Evolutionary conservation across 225 moss, liverwort and hornwort genomes (phyloP), one percentile per base, ranked within the genome.

Genomic region (Anthoceros angustus): DNA sequence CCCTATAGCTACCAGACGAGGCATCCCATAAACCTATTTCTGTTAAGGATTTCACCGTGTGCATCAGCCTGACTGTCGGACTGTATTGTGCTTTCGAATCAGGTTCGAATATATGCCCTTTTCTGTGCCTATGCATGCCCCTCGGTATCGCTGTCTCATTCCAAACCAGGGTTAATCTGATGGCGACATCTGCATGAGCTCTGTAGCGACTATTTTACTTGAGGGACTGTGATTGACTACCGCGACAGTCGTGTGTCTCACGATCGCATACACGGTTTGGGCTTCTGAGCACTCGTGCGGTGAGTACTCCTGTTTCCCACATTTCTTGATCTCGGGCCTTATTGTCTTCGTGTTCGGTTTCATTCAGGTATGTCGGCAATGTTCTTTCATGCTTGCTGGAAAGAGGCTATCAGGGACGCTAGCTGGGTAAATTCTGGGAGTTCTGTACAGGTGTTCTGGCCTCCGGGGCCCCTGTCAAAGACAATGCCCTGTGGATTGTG

Each of bases 301-400:
- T 8, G 94, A 94, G 72, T 94, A 90, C 72, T 83, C 70, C 73
- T 94, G 87, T 72, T 64, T 94, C 69, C 87, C 90, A 43, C 90
- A 90, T 41, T 75, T 89, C 62, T 66, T 94, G 62, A 87, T 94
- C 42, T 73, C 79, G 25, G 83, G 90, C 62, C 69, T 94, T 4
- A 71, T 86, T 41, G 64, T 86, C 41, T 69, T 94, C 32, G 0
- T 88, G 25, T 94, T 90, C 42, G 90, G 94, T 62, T 25, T 94
- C 41, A 77, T 90, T 72, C 90, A 86, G 93, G 93, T 90, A 72
- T 69, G 10, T 55, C 39, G 16, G 5, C 8, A 7, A 3, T 16
- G 24, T 32, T 40, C 15, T 16, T 40, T 62, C 23, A 12, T 21
- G 11, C 14, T 20, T n/a, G n/a, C n/a, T n/a, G n/a, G 9, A 12